A percentile compares a stretch with the other conserved stretches of the same genome.
Evolutionary conservation across 768 basidiomycete genomes (phyloP).

Genomic region (Kwoniella europaea): DNA sequence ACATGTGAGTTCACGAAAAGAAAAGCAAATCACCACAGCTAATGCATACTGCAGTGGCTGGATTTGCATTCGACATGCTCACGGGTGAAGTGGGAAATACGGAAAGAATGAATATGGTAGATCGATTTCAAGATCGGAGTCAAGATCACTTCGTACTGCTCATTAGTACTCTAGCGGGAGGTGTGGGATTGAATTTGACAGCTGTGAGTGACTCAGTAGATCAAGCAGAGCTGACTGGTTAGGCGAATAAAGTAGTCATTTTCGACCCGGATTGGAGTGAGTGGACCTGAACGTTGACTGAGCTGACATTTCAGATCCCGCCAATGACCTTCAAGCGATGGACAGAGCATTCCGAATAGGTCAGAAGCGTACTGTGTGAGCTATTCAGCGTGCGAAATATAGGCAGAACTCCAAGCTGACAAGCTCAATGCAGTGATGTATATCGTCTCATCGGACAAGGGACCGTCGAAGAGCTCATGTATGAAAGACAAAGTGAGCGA

Average conservation of each 20-base stretch:
- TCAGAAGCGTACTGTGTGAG: conserved; percentile 55
- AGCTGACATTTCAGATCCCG: conserved; percentile 69
- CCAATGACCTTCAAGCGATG: conserved; percentile 77
- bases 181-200: conserved; percentile 86
- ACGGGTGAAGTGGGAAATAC: conserved; percentile 75
- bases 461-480: conserved; percentile 56
- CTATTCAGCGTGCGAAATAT: not conserved
- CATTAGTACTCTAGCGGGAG: conserved; percentile 89
- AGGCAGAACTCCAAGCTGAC: not conserved
- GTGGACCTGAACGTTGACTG: conserved; percentile 47
- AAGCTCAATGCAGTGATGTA: conserved; percentile 39
- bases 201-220: conserved; percentile 61
- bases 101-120: conserved; percentile 83
- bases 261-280: conserved; percentile 96
- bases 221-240: not conserved
- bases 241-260: conserved; percentile 87
- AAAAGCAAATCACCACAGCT: not conserved
- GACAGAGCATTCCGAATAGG: conserved; percentile 58
- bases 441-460: conserved; percentile 56
- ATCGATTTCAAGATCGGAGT: conserved; percentile 73
- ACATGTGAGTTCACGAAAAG: conserved; percentile 24
- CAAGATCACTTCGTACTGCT: conserved; percentile 77
- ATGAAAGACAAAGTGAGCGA: conserved; percentile 54
- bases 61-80: conserved; percentile 66
- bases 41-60: conserved; percentile 29